Evolutionary conservation across 2,329 filamentous ascomycete genomes (phyloP), one percentile per base, ranked within the genome.

Genomic region (Fusarium sp.): DNA sequence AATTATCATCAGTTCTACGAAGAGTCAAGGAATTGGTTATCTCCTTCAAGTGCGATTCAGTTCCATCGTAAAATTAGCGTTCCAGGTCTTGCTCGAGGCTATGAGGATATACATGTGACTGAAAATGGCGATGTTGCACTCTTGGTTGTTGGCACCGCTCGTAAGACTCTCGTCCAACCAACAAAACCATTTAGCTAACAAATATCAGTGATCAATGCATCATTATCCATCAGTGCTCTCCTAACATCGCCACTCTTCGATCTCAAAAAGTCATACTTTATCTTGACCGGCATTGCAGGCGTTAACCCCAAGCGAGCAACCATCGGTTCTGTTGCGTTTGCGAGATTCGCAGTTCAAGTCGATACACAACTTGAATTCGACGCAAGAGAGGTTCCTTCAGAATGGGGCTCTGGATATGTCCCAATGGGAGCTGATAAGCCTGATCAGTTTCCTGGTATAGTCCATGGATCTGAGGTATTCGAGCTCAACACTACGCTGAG

Each of bases 391-490:
- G 57, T 73, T 10, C 71, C 71, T 0, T 32, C 53, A 1, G 68
- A 63, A 42, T 73, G 68, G 71, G 68, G 59, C 0, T 72, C 71
- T 0, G 71, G 71, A 0, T 73, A 64, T 20, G 50, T 73, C 0
- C 71, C 71, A 1, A 70, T 72, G 49, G 71, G 71, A 8, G 62
- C 71, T 7, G 49, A 54, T 5, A 62, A 32, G 5, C 52, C 68
- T 1, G 61, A 69, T 11, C 51, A 63, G 8, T 73, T 72, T 22
- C 71, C 71, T 2, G 53, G 50, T 0, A 62, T 59, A 1, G 60
- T 72, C 3, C 69, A 73, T 29, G 71, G 71, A 12, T 72, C 71
- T 15, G 71, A 73, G 22, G 71, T 73, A 2, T 73, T 73, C 4
- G 71, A 73, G 46, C 30, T 73, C 0, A 73, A 73, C 6, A 32